Evolutionary conservation across 2,329 filamentous ascomycete species (phyloP).

Genomic region (Xylariaceae sp.): DNA sequence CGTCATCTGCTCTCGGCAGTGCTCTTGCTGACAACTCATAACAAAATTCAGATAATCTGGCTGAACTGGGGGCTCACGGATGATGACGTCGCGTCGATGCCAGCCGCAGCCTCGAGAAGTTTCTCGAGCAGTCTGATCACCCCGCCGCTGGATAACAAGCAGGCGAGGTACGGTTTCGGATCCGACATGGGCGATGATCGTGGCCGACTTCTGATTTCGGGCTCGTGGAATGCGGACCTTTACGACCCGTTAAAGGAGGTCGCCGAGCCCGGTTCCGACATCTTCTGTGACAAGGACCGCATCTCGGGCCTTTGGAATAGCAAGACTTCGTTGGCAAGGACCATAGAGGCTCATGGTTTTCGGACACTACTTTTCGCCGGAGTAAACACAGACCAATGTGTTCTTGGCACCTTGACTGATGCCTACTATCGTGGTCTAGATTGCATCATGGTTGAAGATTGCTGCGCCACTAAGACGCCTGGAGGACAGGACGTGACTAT

Average conservation of each 20-base stretch:
- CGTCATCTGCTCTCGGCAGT: no score
- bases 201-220: conserved; percentile 42
- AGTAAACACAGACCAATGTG: conserved; percentile 60
- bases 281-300: conserved; percentile 52
- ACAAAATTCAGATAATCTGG: conserved; percentile 18
- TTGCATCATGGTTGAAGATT: conserved; percentile 50
- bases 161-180: conserved; percentile 35
- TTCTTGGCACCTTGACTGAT: conserved; percentile 51
- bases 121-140: conserved; percentile 39
- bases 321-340: conserved; percentile 31
- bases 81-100: conserved; percentile 44
- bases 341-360: conserved; percentile 5
- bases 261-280: conserved; percentile 33
- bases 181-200: conserved; percentile 39
- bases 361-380: conserved; percentile 52
- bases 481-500: conserved; percentile 31
- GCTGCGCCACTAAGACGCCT: conserved; percentile 45
- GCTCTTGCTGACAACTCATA: no score
- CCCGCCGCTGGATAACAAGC: conserved; percentile 9
- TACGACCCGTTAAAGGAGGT: conserved; percentile 33
- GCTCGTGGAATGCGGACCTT: conserved; percentile 53
- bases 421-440: conserved; percentile 53
- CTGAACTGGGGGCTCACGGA: conserved; percentile 49
- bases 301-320: conserved; percentile 53
- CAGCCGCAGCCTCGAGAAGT: conserved; percentile 41